Evolutionary conservation across 352 stramenopile species (phyloP), one percentile per base, ranked within the genome.

Genomic region (Peronospora tabacina): DNA sequence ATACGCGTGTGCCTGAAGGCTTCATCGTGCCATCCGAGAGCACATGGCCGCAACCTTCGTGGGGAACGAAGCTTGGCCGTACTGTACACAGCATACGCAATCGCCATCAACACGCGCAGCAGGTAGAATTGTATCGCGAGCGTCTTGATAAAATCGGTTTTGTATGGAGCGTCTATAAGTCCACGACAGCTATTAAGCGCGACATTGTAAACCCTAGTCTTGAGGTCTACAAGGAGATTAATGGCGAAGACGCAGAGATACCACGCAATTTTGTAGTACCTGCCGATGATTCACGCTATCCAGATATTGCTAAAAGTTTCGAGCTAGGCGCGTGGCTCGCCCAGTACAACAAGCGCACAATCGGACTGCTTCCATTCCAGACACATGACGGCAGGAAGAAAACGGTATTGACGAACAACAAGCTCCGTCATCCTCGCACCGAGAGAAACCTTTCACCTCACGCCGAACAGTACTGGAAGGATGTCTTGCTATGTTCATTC

Each of bases 131-230:
- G 28, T 66, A 93, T 39, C 83, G 70, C 28, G 63, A 92, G 2
- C 65, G 85, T 16, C 65, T 97, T 19, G 76, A 95, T 33, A 66
- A 80, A 12, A 63, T 98, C 15, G 92, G 90, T 8, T 98, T 98
- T 61, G 68, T 89, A 20, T 97, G 92, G 89, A 80, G 74, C n/a
- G 65, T 85, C n/a, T 70, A 81, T 37, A 63, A 82, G 43, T 76
- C 66, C 10, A 66, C 64, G 3, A 67, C 63, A 19, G 53, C 62
- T 16, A 77, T 61, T 17, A 76, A 75, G 37, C 72, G 72, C 29
- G 70, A 85, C 6, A 63, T 82, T 30, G 74, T 83, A 17, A 60
- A 78, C 22, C 62, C 72, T 12, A 83, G 76, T 38, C 49, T 85
- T 9, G 45, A 61, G 16, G 55, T 96, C 11, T 98, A 89, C 68